Percentiles rank a stretch among this genome's conserved stretches.
Conservation (phyloP, 2,329 filamentous ascomycete species). For the Talaromyces islandicus region DNA sequence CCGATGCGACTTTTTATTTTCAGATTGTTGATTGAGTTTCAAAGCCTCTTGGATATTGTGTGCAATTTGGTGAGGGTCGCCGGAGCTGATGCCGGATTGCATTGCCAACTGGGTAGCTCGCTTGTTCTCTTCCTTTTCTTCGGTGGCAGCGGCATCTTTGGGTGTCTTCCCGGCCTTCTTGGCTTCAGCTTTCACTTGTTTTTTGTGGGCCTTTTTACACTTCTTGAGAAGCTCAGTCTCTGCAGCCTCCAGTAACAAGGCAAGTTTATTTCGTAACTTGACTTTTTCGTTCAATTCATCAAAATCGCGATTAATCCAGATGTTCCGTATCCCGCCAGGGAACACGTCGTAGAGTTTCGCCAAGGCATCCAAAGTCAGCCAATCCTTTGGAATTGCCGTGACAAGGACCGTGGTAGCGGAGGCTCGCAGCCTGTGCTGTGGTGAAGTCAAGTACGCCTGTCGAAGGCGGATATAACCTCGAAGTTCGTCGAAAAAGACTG, state of each 20-base stretch:
- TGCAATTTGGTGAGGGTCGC: constrained; percentile 51
- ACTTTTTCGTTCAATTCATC: constrained; percentile 81
- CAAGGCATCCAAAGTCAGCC: constrained; percentile 78
- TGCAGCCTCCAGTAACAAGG: constrained; percentile 67
- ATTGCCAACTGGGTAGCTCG: constrained; percentile 40
- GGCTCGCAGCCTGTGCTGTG: constrained; percentile 85
- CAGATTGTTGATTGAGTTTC: constrained; percentile 25
- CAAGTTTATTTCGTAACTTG: constrained; percentile 64
- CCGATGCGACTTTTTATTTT: constrained; percentile 7
- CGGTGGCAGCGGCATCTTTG: constrained; percentile 31
- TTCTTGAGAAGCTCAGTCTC: constrained; percentile 77
- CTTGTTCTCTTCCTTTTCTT: constrained; percentile 47
- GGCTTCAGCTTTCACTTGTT: constrained; percentile 57
- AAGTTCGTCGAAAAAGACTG: constrained; percentile 79
- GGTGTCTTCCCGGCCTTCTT: constrained; percentile 53
- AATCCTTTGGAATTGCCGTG: constrained; percentile 81
- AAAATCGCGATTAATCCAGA: constrained; percentile 92
- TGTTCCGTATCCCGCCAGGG: constrained; percentile 86
- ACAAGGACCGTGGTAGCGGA: constrained; percentile 95
- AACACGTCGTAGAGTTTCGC: constrained; percentile 89
- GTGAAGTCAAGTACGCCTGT: constrained; percentile 89
- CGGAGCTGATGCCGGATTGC: constrained; percentile 48
- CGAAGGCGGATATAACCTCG: constrained; percentile 85
- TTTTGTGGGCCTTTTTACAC: constrained; percentile 73
- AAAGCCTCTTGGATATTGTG: constrained; percentile 45